A percentile compares a stretch with the other conserved stretches of the same genome.
phyloP scores from a whole-genome alignment of 148 eudicot genomes.

The Chenopodium suecicum region DNA sequence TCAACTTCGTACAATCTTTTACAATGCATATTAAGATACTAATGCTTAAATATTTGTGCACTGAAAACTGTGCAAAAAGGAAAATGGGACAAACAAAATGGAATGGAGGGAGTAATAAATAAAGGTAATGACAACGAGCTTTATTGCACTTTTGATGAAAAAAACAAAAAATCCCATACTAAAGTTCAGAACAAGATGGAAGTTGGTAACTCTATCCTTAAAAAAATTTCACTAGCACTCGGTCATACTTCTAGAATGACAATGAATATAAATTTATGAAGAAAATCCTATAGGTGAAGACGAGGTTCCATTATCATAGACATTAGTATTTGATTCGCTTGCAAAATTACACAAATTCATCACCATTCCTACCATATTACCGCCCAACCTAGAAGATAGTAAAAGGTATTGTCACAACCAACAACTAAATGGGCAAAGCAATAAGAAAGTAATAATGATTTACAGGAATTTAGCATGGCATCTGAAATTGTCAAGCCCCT shows the following conservation, averaged over 20 bases:
- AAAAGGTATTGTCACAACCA: background rate
- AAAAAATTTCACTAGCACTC: background rate
- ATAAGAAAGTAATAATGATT: too few species aligned
- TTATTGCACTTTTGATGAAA: background rate
- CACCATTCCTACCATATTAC: background rate
- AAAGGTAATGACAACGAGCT: background rate
- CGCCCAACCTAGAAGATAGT: background rate
- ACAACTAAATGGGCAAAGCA: background rate
- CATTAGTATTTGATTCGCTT: background rate
- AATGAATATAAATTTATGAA: background rate
- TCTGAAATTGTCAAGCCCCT: background rate
- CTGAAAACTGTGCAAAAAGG: too few species aligned
- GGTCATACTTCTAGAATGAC: background rate
- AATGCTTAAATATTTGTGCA: too few species aligned
- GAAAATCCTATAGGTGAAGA: background rate
- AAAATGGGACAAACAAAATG: too few species aligned
- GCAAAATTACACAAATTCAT: background rate
- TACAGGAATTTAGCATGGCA: background rate
- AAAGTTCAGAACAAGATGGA: background rate
- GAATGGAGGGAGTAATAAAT: background rate
- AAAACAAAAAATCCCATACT: background rate
- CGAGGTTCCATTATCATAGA: background rate
- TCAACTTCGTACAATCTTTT: too few species aligned
- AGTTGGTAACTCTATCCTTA: too few species aligned
- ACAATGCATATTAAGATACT: too few species aligned